Evolutionary conservation across 805 yeast species (phyloP), one percentile per base, ranked within the genome.

Genomic region (Kregervanrija delftensis): DNA sequence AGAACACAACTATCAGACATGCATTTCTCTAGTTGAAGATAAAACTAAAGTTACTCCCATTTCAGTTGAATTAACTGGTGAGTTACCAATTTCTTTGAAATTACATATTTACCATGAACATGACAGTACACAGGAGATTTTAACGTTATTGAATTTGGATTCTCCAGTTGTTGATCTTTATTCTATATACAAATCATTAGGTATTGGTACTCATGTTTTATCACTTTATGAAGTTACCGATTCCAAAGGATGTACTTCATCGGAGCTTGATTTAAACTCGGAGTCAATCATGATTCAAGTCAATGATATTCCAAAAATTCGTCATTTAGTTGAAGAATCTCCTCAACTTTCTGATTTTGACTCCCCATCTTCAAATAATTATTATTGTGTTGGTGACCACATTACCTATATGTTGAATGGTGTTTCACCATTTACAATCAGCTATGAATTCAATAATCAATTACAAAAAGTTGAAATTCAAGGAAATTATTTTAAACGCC

Each of bases 341-440:
- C 45, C 56, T 9, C 53, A 48, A 33, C 39, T 52, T 40, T 33
- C 55, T 1, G 63, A 59, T n/a, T 33, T 44, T n/a, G 52, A 35
- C 35, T 42, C 41, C 5, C 11, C 11, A 16, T 43, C 17, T 13
- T 35, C 38, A 17, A 28, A 11, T 4, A 53, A 49, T 33, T 76
- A 83, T 55, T 83, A 81, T 57, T 93, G 99, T 73, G 96, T 91
- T 28, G 99, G 99, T 10, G 98, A 91, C 49, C 83, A 85, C 48
- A 77, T 93, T 22, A 72, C 83, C 1, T 86, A 86, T 58, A 76
- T 82, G 49, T 63, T 91, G 49, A 76, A 76, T 12, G 98, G 98
- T 2, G 68, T 76, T 4, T 77, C 95, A 0, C 96, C 96, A 15
- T 88, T 88, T 59, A 74, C 74, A 1, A 74, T 95, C 4, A 76